Evolutionary conservation across 495 filamentous ascomycete species (phyloP).

Genomic region (Hapsidospora chrysogenum): DNA sequence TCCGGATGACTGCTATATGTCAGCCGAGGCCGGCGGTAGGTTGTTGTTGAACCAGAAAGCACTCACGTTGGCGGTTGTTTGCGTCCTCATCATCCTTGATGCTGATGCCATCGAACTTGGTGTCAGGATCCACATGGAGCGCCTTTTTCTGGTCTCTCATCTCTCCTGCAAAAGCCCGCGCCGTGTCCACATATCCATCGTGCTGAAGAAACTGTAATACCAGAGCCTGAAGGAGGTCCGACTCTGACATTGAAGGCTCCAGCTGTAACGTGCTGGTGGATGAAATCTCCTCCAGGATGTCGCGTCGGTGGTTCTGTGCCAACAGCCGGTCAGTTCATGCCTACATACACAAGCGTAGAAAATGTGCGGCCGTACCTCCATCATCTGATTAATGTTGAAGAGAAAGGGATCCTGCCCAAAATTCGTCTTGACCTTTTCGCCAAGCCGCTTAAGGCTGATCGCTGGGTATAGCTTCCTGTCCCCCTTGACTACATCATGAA

Average conservation of each 20-base stretch:
- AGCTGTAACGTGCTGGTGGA: conserved; percentile 31
- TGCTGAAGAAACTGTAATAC: conserved; percentile 79
- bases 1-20: conserved; percentile 51
- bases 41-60: no score
- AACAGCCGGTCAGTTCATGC: not conserved
- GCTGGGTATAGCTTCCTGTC: conserved; percentile 60
- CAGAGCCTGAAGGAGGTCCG: conserved; percentile 59
- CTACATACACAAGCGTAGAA: not conserved
- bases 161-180: conserved; percentile 74
- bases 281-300: conserved; percentile 26
- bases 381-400: conserved; percentile 82
- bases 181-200: conserved; percentile 94
- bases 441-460: conserved; percentile 83
- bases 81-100: conserved; percentile 64
- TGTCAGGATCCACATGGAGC: conserved; percentile 36
- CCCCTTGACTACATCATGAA: conserved; percentile 48
- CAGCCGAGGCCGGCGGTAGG: conserved; percentile 2
- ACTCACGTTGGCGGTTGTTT: conserved; percentile 68
- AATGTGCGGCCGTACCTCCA: conserved; percentile 40
- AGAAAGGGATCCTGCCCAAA: conserved; percentile 84
- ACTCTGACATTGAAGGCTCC: conserved; percentile 53
- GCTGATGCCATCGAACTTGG: conserved; percentile 44
- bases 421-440: conserved; percentile 72
- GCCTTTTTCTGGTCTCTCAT: conserved; percentile 53
- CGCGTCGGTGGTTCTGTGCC: conserved; percentile 40